Conservation (phyloP, 2,329 filamentous ascomycete species). For the Delphinella strobiligena region DNA sequence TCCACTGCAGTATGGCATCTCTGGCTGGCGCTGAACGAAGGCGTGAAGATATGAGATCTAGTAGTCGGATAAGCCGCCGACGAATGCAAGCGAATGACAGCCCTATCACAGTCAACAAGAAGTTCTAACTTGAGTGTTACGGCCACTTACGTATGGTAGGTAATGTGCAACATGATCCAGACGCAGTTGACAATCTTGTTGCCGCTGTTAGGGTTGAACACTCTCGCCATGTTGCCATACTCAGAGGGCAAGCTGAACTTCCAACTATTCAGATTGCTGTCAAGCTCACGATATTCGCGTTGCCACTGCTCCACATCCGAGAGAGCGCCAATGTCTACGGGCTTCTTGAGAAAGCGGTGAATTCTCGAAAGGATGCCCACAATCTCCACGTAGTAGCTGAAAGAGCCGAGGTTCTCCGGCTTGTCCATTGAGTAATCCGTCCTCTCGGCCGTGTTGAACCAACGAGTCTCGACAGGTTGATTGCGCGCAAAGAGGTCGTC, state of each 20-base stretch:
- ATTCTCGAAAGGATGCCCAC: conserved; percentile 77
- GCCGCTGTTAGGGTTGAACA: conserved; percentile 51
- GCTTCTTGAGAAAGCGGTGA: conserved; percentile 77
- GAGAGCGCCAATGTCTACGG: conserved; percentile 74
- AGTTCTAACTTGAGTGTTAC: neutral
- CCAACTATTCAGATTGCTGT: conserved; percentile 69
- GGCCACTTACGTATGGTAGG: conserved; percentile 61
- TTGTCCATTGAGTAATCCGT: conserved; percentile 44
- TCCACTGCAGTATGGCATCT: conserved; percentile 73
- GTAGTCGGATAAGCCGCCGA: conserved; percentile 88
- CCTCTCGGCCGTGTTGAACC: conserved; percentile 48
- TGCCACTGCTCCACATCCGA: conserved; percentile 87
- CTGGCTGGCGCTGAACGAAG: conserved; percentile 75
- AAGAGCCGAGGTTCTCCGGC: conserved; percentile 72
- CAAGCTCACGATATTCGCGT: conserved; percentile 71
- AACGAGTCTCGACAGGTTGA: conserved; percentile 69
- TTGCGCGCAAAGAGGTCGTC: conserved; percentile 81
- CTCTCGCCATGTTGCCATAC: conserved; percentile 70
- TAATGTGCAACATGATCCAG: conserved; percentile 85
- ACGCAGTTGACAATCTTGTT: conserved; percentile 64
- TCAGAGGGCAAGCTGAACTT: conserved; percentile 72
- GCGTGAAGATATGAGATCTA: conserved; percentile 76
- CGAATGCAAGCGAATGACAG: conserved; percentile 80
- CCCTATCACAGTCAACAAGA: conserved; percentile 28
- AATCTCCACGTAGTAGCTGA: conserved; percentile 84